phyloP scores from a whole-genome alignment of 1,284 basidiomycete species.

The Salmacisia buchloeana region DNA sequence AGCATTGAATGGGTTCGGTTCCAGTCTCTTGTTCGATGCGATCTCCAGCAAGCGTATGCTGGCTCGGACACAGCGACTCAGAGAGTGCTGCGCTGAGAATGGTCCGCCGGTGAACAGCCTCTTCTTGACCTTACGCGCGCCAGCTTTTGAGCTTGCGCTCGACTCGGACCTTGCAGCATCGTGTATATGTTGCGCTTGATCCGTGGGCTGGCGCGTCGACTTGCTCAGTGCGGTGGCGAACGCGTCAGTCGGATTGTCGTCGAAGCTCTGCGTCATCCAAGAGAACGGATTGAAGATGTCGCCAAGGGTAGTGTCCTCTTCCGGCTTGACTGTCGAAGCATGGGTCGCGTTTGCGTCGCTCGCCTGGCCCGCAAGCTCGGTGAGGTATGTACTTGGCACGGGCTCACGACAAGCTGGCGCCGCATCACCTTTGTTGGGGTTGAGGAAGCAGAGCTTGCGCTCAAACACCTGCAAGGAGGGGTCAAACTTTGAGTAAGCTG shows the following conservation, averaged over 20 bases:
- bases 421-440: constrained; percentile 30
- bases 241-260: neutral
- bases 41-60: constrained; percentile 39
- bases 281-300: constrained; percentile 10
- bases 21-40: constrained; percentile 12
- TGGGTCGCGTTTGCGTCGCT: neutral
- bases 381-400: constrained; percentile 25
- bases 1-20: constrained; percentile 42
- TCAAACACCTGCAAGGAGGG: constrained; percentile 26
- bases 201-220: no score
- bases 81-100: constrained; percentile 32
- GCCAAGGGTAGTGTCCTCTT: constrained; percentile 3
- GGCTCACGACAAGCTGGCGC: constrained; percentile 32
- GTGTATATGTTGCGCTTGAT: no score
- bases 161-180: no score
- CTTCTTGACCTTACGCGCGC: constrained; percentile 12
- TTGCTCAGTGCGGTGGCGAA: no score
- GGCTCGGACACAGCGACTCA: constrained; percentile 40
- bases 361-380: constrained; percentile 9
- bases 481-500: neutral
- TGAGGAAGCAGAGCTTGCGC: constrained; percentile 45
- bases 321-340: constrained; percentile 2
- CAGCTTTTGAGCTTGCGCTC: neutral
- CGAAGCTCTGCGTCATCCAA: neutral
- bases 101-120: constrained; percentile 38